Evolutionary conservation across 2,329 filamentous ascomycete species (phyloP), one percentile per base, ranked within the genome.

Genomic region (Oidium heveae): DNA sequence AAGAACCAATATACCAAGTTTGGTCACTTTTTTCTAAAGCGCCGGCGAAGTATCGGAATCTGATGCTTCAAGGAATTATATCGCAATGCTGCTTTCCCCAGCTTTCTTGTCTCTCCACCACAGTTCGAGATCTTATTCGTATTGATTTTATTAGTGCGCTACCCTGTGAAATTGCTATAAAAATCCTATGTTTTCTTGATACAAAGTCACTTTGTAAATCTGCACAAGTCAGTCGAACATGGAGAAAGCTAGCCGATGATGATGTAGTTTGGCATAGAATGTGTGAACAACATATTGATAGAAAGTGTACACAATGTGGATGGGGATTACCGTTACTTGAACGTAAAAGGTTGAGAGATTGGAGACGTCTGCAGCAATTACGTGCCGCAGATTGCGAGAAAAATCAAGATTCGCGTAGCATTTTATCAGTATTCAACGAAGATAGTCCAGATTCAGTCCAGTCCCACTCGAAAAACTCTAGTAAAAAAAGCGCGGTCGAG

Each of bases 1-100:
- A 94, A 68, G 86, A 95, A 68, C 88, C 85, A 64, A 95, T 98
- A 63, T 86, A 88, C 36, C 89, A 95, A 63, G 88, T 96, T 55
- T 98, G 91, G 91, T 94, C 89, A 0, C 74, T 96, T 51, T 98
- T 98, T 71, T 96, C 89, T 0, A 91, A 91, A 41, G 88, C 91
- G 0, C 91, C 91, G 0, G 77, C 86, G 10, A 94, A 93, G 66
- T 89, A 96, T 64, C 82, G 91, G 61, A 89, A 94, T 59, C 75
- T 98, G 57, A 96, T 98, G 85, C 75, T 98, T 8, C 87, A 94
- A 66, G 91, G 91, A 60, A 89, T 98, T 62, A 80, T 98, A 57
- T 84, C 89, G 0, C 88, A 96, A 67, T 96, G 89, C 68, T 98
- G 91, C 70, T 96, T 98, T 64, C 89, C 91, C 1, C 91, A 98